Evolutionary conservation across 805 yeast genomes (phyloP).

Genomic region (Hemisphaericaspora nanyangensis): DNA sequence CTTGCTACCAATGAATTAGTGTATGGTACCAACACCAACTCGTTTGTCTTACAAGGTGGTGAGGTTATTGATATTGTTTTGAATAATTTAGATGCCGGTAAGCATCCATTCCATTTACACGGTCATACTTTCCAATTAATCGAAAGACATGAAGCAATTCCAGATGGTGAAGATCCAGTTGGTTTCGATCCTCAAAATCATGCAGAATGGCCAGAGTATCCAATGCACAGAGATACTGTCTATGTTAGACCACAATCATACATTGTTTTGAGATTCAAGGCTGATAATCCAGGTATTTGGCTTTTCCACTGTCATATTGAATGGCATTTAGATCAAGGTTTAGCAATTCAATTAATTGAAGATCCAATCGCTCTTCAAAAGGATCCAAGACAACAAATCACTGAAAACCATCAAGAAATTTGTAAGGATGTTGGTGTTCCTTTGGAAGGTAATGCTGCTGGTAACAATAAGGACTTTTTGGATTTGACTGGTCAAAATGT

Average conservation of each 20-base stretch:
- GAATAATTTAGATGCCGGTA: conserved; percentile 76
- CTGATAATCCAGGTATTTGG: conserved; percentile 94
- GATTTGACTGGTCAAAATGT: conserved; percentile 73
- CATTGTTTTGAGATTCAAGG: conserved; percentile 65
- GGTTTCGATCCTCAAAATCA: conserved; percentile 37
- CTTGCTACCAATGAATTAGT: conserved; percentile 54
- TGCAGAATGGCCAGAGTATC: conserved; percentile 51
- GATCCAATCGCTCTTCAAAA: conserved; percentile 54
- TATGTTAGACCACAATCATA: conserved; percentile 65
- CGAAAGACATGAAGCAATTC: conserved; percentile 47
- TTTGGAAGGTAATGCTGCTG: conserved; percentile 85
- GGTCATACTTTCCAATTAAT: conserved; percentile 69
- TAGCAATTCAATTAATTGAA: conserved; percentile 68
- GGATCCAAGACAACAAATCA: conserved; percentile 46
- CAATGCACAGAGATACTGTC: conserved; percentile 68
- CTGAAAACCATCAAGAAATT: conserved; percentile 54
- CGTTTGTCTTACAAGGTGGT: conserved; percentile 54
- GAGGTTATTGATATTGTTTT: conserved; percentile 73
- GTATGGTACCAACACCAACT: conserved; percentile 69
- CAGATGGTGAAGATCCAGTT: conserved; percentile 52
- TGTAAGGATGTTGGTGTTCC: conserved; percentile 59
- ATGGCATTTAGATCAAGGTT: conserved; percentile 81
- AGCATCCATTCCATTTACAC: conserved; percentile 77
- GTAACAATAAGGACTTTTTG: conserved; percentile 55
- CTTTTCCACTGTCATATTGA: conserved; percentile 89